phyloP scores from a whole-genome alignment of 345 rosid species.

The Citrus sp. region DNA sequence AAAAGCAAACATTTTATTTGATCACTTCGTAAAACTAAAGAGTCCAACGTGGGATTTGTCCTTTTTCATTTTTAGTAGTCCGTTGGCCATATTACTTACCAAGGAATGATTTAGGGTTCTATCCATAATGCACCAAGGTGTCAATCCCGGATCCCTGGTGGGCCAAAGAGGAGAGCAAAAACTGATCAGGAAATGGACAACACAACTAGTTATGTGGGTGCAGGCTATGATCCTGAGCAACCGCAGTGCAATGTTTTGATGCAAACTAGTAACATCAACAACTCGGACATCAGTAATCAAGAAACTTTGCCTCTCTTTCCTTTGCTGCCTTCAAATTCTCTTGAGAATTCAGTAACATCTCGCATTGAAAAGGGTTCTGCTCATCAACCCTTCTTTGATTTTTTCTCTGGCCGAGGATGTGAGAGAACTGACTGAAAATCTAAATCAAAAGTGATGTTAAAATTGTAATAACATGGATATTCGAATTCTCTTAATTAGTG shows the following conservation, averaged over 20 bases:
- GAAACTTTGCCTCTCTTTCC: slow-evolving; percentile 53
- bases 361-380: slow-evolving; percentile 5
- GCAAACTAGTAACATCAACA: background rate
- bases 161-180: slow-evolving; percentile 28
- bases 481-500: background rate
- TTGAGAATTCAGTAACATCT: slow-evolving; percentile 2
- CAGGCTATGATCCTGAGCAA: slow-evolving; percentile 5
- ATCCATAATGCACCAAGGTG: slow-evolving; percentile 32
- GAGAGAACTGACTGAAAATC: background rate
- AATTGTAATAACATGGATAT: background rate
- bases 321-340: slow-evolving; percentile 11
- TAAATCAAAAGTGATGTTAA: background rate
- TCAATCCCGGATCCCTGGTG: slow-evolving; percentile 17
- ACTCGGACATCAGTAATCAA: slow-evolving; percentile 2
- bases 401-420: slow-evolving; percentile 27
- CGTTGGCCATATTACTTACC: slow-evolving; percentile 36
- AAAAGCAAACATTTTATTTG: no score
- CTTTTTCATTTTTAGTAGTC: slow-evolving; percentile 23
- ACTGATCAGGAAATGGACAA: slow-evolving; percentile 15
- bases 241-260: background rate
- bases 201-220: background rate
- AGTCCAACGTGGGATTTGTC: background rate
- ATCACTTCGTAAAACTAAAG: background rate
- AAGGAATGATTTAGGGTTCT: slow-evolving; percentile 35
- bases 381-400: slow-evolving; percentile 35